Base-by-base conservation (phyloP, 352 stramenopile species). In the Aphanomyces euteiches region DNA sequence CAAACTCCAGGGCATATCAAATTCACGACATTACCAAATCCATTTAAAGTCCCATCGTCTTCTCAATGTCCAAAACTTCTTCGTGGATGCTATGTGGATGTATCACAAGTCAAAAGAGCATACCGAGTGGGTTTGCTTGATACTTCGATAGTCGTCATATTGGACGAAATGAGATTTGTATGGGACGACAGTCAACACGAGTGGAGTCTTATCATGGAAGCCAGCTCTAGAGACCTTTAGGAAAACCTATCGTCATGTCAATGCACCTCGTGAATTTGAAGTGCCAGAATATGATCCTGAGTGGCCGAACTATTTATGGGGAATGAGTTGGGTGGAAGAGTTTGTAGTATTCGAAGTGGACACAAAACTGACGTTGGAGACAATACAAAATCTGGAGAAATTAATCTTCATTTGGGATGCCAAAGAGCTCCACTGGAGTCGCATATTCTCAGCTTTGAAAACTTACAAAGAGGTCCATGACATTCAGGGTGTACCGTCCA, bases 181-280 rank as follows among this genome's bases (percentile, higher is more conserved):
- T 58, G 50, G 50, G 37, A 58, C 50, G n/a, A 19, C 8, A 13
- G 13, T 10, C 8, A 19, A 8, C 50, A 58, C 3, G 2, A 58
- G n/a, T 58, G 50, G 50, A 19, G 8, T 3, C 8, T 58, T 4
- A 76, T 82, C 64, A 59, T 91, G 7, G 81, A 87, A 47, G 95
- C 91, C n/a, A n/a, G n/a, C n/a, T 0, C 76, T 98, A 10, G 61
- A 82, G 57, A 83, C 72, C n/a, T 98, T 96, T 77, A 81, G 88
- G n/a, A 56, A 81, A 45, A 70, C 88, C 0, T 83, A 96, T 60
- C 89, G 89, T n/a, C 80, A 97, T 71, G 74, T 98, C 34, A 88
- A 95, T 65, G 90, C 98, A 19, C 91, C 90, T 40, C 89, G 97
- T 73, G 92, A 94, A 61, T 98, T 97, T 73, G 81, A 92, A 7